Base-by-base conservation (phyloP, 2,329 filamentous ascomycete species). In the Colletotrichum musicola region DNA sequence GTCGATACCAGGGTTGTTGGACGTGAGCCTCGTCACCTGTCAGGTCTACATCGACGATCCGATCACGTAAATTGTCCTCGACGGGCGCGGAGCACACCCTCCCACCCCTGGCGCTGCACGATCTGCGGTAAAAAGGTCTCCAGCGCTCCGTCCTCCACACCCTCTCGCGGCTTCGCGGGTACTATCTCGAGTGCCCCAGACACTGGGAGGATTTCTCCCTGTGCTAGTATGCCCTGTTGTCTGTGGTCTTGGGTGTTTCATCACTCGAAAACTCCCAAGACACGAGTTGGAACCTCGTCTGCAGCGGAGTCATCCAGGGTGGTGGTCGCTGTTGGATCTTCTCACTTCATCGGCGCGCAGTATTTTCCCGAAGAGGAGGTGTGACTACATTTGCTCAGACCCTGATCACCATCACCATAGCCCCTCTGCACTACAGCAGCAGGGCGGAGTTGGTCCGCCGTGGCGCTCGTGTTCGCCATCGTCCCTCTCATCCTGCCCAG, bases 121-220 rank as follows among this genome's bases (percentile, higher is more conserved):
- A 65, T 65, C 49, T 55, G 63, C 63, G 47, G 50, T 40, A 50
- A 55, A 35, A 35, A 10, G 7, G 49, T 50, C 40, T 22, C 44
- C 14, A 38, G 53, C 40, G n/a, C 22, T 35, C 38, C 46, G 7
- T 50, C n/a, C 12, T 14, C 16, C 58, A 38, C 58, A 18, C 16
- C 51, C 12, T 22, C 16, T 55, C 16, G 6, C 13, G 14, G 20
- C 18, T 25, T 55, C 16, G 6, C 13, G 14, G 20, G 27, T 25
- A 25, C n/a, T 60, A 18, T 18, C 22, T 38, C 16, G 16, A 16
- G 47, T 25, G 6, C 1, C 13, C 16, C 30, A 30, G 30, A 35
- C 30, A 10, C 27, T 30, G 13, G 35, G 4, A 30, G 38, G 18
- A 27, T 40, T 30, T 49, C 30, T 50, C 49, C 55, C 18, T 35